Evolutionary conservation across 257 asterid genomes (phyloP).

Genomic region (Henckelia pumila): DNA sequence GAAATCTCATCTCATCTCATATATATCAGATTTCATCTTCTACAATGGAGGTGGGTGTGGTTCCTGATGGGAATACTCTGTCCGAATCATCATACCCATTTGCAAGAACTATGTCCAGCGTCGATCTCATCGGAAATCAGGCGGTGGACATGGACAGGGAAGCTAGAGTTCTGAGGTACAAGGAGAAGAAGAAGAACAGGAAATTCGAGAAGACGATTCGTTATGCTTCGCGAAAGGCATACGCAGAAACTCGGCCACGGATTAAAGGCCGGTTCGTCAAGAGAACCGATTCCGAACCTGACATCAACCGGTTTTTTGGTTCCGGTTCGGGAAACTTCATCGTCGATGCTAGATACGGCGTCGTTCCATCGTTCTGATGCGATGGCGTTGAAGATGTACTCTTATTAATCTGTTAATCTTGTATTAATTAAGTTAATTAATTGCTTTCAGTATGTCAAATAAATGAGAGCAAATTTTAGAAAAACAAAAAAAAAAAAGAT

Average conservation of each 20-base stretch:
- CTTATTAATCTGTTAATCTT: constrained; percentile 21
- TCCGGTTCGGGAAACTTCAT: constrained; percentile 35
- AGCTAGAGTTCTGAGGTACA: constrained; percentile 81
- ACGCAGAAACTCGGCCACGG: constrained; percentile 85
- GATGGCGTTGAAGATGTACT: background rate
- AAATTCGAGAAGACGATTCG: constrained; percentile 83
- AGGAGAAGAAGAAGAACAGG: constrained; percentile 76
- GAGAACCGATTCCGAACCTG: constrained; percentile 47
- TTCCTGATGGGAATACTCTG: constrained; percentile 84
- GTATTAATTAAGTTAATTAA: background rate
- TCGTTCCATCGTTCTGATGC: constrained; percentile 55
- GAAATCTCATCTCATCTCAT: no score
- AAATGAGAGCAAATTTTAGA: constrained; percentile 2
- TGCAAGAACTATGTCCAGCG: constrained; percentile 21
- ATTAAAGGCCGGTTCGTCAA: constrained; percentile 85
- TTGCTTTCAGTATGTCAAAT: no score
- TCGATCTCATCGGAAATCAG: constrained; percentile 38
- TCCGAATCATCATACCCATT: constrained; percentile 56
- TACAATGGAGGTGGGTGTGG: constrained; percentile 74
- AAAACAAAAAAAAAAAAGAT: no score
- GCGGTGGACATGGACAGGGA: constrained; percentile 54
- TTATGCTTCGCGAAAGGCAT: constrained; percentile 85
- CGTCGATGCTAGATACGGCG: constrained; percentile 42
- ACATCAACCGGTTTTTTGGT: constrained; percentile 41
- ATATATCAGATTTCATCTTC: constrained; percentile 89